Percentiles rank a stretch among this genome's conserved stretches.
Evolutionary conservation across 1,139 yeast species (phyloP).

Genomic region (Zygoascus hellenicus): DNA sequence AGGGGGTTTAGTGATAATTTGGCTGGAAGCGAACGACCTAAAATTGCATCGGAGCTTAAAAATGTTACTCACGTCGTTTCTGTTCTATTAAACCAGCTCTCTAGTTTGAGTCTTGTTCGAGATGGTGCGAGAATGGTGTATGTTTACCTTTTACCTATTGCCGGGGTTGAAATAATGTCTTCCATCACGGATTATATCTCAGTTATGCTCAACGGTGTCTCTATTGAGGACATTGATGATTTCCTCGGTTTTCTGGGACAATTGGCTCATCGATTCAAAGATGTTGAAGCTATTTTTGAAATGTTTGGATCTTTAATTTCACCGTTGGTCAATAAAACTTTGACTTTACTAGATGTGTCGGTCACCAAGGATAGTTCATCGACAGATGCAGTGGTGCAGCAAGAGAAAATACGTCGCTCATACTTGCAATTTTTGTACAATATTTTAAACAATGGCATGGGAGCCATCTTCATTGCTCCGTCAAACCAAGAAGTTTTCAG

Average conservation of each 20-base stretch:
- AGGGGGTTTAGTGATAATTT: constrained; percentile 61
- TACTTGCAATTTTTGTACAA: constrained; percentile 65
- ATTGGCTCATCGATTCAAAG: constrained; percentile 69
- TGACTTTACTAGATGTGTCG: constrained; percentile 46
- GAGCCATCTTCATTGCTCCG: constrained; percentile 67
- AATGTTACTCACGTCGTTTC: constrained; percentile 78
- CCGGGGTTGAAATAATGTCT: constrained; percentile 48
- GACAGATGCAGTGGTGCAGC: constrained; percentile 38
- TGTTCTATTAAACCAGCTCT: constrained; percentile 73
- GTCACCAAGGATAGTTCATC: constrained; percentile 38
- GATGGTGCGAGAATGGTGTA: constrained; percentile 84
- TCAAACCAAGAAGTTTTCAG: constrained; percentile 59
- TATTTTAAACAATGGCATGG: constrained; percentile 68
- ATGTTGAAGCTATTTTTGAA: constrained; percentile 62
- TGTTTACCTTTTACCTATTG: constrained; percentile 76
- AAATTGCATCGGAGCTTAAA: constrained; percentile 46
- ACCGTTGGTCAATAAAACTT: constrained; percentile 66
- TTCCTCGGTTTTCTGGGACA: constrained; percentile 85
- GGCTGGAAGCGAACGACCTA: constrained; percentile 14
- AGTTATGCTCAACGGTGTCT: constrained; percentile 62
- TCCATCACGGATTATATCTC: constrained; percentile 71
- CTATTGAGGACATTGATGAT: constrained; percentile 64
- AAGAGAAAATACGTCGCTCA: constrained; percentile 54
- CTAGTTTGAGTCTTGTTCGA: constrained; percentile 62
- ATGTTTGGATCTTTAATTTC: constrained; percentile 65